A percentile compares a stretch with the other conserved stretches of the same genome.
Conservation (phyloP, 768 basidiomycete species). For the Lactifluus piperatus region DNA sequence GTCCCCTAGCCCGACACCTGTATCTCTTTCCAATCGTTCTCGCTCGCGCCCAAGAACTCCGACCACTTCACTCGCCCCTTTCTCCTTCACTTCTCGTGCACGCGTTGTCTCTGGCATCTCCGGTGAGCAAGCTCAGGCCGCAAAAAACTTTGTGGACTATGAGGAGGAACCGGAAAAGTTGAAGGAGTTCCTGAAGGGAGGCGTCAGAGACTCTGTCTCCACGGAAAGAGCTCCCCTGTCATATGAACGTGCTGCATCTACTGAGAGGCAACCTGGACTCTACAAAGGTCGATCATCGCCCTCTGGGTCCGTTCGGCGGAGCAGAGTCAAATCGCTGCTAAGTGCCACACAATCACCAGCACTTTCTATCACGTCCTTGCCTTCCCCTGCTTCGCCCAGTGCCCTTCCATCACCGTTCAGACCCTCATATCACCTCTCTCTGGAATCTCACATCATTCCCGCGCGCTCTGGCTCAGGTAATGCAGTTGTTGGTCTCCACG, state of each 20-base stretch:
- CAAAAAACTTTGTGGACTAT: conserved; percentile 72
- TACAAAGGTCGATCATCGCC: conserved; percentile 6
- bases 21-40: conserved; percentile 7
- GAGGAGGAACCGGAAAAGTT: conserved; percentile 74
- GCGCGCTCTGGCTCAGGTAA: conserved; percentile 32
- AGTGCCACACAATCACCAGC: conserved; percentile 32
- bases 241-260: conserved; percentile 25
- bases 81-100: conserved; percentile 47
- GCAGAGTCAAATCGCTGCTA: conserved; percentile 34
- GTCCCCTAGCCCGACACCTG: conserved; percentile 4
- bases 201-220: conserved; percentile 30
- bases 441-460: conserved; percentile 38
- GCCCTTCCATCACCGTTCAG: conserved; percentile 14
- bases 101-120: conserved; percentile 67
- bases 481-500: conserved; percentile 38
- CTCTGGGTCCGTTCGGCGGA: conserved; percentile 25
- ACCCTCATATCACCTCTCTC: conserved; percentile 11
- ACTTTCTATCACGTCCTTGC: background rate
- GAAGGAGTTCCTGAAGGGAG: conserved; percentile 60
- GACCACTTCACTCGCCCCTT: conserved; percentile 32
- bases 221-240: conserved; percentile 28
- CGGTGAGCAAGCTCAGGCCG: conserved; percentile 62
- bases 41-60: conserved; percentile 14
- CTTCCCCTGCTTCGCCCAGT: conserved; percentile 7
- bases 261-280: conserved; percentile 22